Evolutionary conservation across 1,139 yeast species (phyloP).

Genomic region (Taiozyma onychis): DNA sequence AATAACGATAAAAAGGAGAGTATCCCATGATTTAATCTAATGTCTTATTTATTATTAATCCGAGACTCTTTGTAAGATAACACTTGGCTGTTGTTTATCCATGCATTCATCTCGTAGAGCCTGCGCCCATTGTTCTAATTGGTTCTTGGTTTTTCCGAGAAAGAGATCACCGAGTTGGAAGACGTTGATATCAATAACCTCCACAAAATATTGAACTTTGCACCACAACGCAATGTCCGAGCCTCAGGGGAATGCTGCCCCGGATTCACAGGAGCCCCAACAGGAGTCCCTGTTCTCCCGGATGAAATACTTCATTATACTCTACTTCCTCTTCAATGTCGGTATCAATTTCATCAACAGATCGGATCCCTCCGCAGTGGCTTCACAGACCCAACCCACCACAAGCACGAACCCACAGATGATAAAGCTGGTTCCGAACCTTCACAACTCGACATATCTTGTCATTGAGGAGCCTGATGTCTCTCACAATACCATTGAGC

Average conservation of each 20-base stretch:
- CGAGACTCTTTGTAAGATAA: not conserved
- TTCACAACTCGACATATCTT: constrained; percentile 7
- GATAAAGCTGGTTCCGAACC: constrained; percentile 8
- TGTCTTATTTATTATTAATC: not conserved
- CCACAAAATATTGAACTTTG: not conserved
- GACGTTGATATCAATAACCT: not conserved
- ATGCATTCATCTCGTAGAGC: not conserved
- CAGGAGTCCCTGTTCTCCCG: not conserved
- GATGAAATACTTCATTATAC: not conserved
- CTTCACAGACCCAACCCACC: not conserved
- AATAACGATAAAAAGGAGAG: constrained; percentile 7
- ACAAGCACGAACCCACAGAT: not conserved
- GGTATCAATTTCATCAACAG: not conserved
- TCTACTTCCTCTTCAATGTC: not conserved
- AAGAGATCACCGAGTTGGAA: too few relatives aligned
- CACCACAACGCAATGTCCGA: not conserved
- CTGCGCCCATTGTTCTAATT: not conserved
- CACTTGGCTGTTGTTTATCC: too few relatives aligned
- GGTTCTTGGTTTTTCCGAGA: not conserved
- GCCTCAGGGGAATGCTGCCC: not conserved
- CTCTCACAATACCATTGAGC: constrained; percentile 3
- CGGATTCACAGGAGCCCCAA: not conserved
- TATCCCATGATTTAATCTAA: not conserved
- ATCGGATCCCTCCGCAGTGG: not conserved
- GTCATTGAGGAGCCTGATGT: constrained; percentile 12